Base-by-base conservation (phyloP, 2,329 filamentous ascomycete species). In the Sporothrix schenckii region DNA sequence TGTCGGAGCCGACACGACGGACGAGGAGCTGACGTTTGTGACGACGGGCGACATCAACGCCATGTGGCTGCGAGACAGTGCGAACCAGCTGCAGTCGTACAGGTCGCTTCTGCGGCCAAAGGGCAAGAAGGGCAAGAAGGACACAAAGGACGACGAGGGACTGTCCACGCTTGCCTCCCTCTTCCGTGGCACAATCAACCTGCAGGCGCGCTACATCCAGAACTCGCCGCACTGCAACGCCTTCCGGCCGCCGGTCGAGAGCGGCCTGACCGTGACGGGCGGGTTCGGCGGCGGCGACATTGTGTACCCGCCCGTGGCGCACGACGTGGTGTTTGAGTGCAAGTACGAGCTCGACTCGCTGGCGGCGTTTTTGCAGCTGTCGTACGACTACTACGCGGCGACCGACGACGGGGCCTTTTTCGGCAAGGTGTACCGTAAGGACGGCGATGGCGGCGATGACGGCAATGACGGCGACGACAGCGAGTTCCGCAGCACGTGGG, bases 271-370 rank as follows among this genome's bases (percentile, higher is more conserved):
- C 5, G 50, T 39, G 24, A 21, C 7, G 71, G 85, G 86, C 11
- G 72, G 72, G 0, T 71, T 68, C 41, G 72, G 71, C 4, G 72
- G 72, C 27, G 52, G 52, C 52, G 75, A 76, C 68, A 61, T 61
- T 13, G 75, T 76, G 47, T 60, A 27, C 41, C 75, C 75, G 11
- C 54, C 70, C 1, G 90, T 91, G 74, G 89, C 91, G 74, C 83
- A 83, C 2, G 85, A 82, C 2, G 85, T 88, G 27, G 91, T 93
- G 4, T 94, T 92, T 76, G 92, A 94, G 78, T 94, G 92, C 83
- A 94, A 94, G 78, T 94, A 93, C 77, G 92, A 94, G 80, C 86
- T 94, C 49, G 92, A 94, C 80, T 92, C 90, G 6, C 84, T 94
- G 2, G 91, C 91, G 0, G 87, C 91, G 69, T 94, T 94, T 77